phyloP scores from a whole-genome alignment of 352 stramenopile species.

The Pythium myriotylum region DNA sequence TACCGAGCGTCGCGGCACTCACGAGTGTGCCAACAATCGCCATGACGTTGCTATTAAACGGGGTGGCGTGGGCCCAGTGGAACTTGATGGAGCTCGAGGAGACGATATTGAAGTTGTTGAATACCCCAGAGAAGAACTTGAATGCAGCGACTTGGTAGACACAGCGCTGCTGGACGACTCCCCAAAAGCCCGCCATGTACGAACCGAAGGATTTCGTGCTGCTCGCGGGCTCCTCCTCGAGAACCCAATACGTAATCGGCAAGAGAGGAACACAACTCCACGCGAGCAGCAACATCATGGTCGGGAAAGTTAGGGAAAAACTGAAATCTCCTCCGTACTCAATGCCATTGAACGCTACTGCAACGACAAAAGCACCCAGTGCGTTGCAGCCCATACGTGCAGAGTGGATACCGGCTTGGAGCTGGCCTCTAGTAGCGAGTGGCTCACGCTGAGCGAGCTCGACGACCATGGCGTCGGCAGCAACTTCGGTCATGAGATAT shows the following conservation, averaged over 20 bases:
- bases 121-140: constrained; percentile 30
- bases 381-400: constrained; percentile 52
- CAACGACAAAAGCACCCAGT: constrained; percentile 45
- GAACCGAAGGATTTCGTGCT: constrained; percentile 5
- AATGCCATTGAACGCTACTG: constrained; percentile 30
- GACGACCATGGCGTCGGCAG: constrained; percentile 63
- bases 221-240: constrained; percentile 28
- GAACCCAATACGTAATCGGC: constrained; percentile 33
- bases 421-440: constrained; percentile 39
- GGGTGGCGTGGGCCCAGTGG: constrained; percentile 27
- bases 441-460: constrained; percentile 64
- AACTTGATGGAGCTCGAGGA: constrained; percentile 19
- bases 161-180: constrained; percentile 28
- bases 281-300: constrained; percentile 22
- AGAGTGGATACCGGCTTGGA: constrained; percentile 67
- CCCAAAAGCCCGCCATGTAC: constrained; percentile 33
- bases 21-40: constrained; percentile 21
- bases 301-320: constrained; percentile 28
- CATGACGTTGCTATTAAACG: constrained; percentile 26
- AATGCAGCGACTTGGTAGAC: constrained; percentile 35
- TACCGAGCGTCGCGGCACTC: constrained; percentile 12
- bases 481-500: constrained; percentile 61
- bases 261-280: constrained; percentile 22
- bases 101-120: constrained; percentile 29
- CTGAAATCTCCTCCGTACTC: constrained; percentile 33